Evolutionary conservation across 2,329 filamentous ascomycete species (phyloP), one percentile per base, ranked within the genome.

Genomic region (Penicillium vulpinum): DNA sequence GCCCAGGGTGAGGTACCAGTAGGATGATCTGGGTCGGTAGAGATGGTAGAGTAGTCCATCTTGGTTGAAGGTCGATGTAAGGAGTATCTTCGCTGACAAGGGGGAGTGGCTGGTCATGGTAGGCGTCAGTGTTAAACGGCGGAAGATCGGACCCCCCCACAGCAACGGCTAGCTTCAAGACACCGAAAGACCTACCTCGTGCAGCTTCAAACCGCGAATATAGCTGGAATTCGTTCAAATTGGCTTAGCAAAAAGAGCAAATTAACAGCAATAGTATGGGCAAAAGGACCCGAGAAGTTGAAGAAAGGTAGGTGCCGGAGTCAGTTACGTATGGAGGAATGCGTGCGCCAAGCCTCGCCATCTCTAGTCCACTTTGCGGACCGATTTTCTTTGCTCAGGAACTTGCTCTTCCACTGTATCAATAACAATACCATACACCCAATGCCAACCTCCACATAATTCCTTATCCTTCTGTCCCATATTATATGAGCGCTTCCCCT

Each of bases 11-110:
- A 88, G 54, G 78, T 65, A 51, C 81, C 86, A 35, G 78, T 78
- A 43, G 83, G 81, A 67, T 84, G 79, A 53, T 86, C 84, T 31
- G 82, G 78, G 66, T 87, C 84, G 63, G 82, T 76, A 52, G 80
- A 77, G 50, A 84, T 76, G 33, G 79, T 72, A 54, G 85, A 86
- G 72, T 89, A 90, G 71, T 90, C 87, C 87, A 90, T 90, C 24
- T 51, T 62, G 45, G 44, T 56, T 55, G 43, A 58, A 31, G 55
- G 50, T 59, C 54, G 52, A 61, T 54, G 59, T 56, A 60, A 61
- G 58, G 59, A 62, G 59, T 41, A 43, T 45, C n/a, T 50, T 64
- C 57, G 55, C 47, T 43, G 47, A 46, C 58, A 63, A 56, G 57
- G 51, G 53, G 54, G 55, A 63, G 62, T 51, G 64, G 62, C 62